Conservation (phyloP, 2,329 filamentous ascomycete species). For the Sporothrix humicola region DNA sequence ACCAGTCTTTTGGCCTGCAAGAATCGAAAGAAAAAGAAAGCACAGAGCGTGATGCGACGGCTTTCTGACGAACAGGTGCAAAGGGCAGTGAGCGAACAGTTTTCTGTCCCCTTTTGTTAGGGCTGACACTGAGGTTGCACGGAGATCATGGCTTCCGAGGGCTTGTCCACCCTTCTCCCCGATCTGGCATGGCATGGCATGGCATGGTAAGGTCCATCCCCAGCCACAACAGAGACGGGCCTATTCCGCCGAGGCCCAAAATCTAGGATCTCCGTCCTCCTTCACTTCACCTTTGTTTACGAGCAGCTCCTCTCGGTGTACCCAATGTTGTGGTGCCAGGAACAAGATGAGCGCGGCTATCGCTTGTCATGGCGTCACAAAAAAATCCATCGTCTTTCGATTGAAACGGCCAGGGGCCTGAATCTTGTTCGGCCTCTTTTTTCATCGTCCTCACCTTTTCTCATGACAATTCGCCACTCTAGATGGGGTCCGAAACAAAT, state of each 20-base stretch:
- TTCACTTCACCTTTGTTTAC: not conserved
- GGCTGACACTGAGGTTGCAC: constrained; percentile 18
- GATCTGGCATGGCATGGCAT: not conserved
- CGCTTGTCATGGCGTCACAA: not conserved
- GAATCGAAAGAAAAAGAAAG: constrained; percentile 3
- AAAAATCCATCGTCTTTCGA: not conserved
- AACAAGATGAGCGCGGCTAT: constrained; percentile 8
- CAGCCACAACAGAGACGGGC: constrained; percentile 16
- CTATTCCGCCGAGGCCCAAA: constrained; percentile 14
- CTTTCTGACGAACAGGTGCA: not conserved
- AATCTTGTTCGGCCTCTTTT: not conserved
- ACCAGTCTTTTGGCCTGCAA: constrained; percentile 9
- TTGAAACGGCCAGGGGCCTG: not conserved
- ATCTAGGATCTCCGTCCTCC: not conserved
- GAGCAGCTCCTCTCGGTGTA: constrained; percentile 26
- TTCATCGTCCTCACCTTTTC: not conserved
- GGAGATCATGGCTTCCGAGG: constrained; percentile 9
- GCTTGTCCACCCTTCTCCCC: not conserved
- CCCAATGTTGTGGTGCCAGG: not conserved
- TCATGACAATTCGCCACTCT: constrained; percentile 19
- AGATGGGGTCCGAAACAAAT: not conserved
- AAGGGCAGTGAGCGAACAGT: not conserved
- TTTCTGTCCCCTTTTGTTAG: not conserved
- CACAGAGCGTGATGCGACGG: not conserved
- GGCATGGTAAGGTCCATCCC: not conserved